Evolutionary conservation across 2,329 filamentous ascomycete genomes (phyloP).

Genomic region (Dothideomycetes sp.): DNA sequence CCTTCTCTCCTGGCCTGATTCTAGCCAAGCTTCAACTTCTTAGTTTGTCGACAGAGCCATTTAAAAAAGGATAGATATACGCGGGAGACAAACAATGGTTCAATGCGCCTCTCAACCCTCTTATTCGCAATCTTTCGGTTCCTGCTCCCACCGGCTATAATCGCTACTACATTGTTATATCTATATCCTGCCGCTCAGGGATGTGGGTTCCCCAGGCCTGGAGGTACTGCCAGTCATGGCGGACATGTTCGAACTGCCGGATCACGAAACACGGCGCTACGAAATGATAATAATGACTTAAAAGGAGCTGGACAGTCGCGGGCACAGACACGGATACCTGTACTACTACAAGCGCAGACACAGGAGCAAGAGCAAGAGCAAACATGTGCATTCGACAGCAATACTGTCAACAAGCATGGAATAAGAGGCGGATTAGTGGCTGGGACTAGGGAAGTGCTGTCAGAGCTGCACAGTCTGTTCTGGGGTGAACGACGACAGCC

Average conservation of each 20-base stretch:
- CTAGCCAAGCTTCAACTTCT: no score
- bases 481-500: constrained; percentile 9
- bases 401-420: background rate
- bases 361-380: no score
- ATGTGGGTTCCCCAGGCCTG: constrained; percentile 61
- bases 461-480: constrained; percentile 11
- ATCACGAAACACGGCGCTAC: background rate
- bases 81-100: background rate
- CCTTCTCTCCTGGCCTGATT: no score
- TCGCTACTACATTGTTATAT: constrained; percentile 70
- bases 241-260: background rate
- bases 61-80: no score
- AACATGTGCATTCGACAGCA: background rate
- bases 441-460: no score
- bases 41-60: no score
- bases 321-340: no score
- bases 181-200: constrained; percentile 70
- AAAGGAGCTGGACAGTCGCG: no score
- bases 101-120: background rate
- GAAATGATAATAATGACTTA: no score
- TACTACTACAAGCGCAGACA: no score
- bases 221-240: constrained; percentile 1
- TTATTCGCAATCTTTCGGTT: constrained; percentile 24
- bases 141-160: constrained; percentile 55
- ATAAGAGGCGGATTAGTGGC: no score